Base-by-base conservation (phyloP, 176 grass and related monocot species). In the Lolium rigidum region DNA sequence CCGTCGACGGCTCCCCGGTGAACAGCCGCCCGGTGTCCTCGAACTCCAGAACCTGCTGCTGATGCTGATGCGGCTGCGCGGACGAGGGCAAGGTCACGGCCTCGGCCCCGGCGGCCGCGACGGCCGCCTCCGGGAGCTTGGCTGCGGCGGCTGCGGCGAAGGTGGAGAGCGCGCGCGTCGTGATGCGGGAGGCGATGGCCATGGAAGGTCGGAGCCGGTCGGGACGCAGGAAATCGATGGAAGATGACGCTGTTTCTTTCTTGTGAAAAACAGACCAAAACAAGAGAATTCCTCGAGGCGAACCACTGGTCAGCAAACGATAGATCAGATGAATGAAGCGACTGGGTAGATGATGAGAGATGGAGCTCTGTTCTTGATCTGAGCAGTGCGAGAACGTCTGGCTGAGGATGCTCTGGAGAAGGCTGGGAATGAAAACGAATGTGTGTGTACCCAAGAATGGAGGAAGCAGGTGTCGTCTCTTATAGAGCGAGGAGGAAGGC, bases 1-100 rank as follows among this genome's bases (percentile, higher is more conserved):
- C 62, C 37, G 90, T 17, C 44, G 88, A 80, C n/a, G 47, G 86
- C 77, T 91, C 88, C 7, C 91, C 87, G 51, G 84, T 87, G 91
- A 95, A 95, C 15, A 95, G 84, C 68, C 89, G 60, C 75, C 24
- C 81, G 15, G 96, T 92, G 82, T 98, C 92, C 21, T 83, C 24
- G 7, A 94, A 86, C 75, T 94, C 81, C 24, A 95, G 47, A 39
- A n/a, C n/a, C 70, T 10, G 38, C 15, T 37, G 48, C 46, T 21
- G 28, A 10, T 61, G 77, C 48, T 70, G 80, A 1, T n/a, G n/a
- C n/a, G n/a, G n/a, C n/a, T n/a, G n/a, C n/a, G 14, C 47, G 1
- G 69, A 4, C 57, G 77, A 68, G 8, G 22, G 64, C 76, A 60
- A 59, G 41, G 66, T 39, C 15, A 65, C 62, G 7, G 86, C 83